A percentile compares a stretch with the other conserved stretches of the same genome.
These are phyloP conservation scores for Raphanus sativus DNA, from an alignment of 345 rosid genomes.

Conservation along the genomic window DNA sequence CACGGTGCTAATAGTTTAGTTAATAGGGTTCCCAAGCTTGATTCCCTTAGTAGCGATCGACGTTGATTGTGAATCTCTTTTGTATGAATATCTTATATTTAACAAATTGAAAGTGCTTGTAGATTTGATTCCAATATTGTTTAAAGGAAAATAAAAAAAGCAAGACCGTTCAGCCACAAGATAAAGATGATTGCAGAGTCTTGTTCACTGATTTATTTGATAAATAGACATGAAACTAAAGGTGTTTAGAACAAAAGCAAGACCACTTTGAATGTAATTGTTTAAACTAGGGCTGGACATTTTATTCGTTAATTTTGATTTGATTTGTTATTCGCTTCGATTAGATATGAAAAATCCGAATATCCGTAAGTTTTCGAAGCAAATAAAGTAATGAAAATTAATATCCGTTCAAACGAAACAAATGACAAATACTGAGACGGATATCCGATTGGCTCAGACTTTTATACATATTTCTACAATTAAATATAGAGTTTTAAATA, in stretches of 20 bases:
- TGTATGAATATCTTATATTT: constrained; percentile 35
- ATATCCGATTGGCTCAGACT: too few species aligned
- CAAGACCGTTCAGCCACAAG: constrained; percentile 40
- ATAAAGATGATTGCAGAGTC: constrained; percentile 33
- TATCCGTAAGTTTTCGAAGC: too few species aligned
- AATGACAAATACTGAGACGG: too few species aligned
- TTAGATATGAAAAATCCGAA: too few species aligned
- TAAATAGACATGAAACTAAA: constrained; percentile 30
- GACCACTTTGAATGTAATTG: constrained; percentile 32
- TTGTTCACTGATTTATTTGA: constrained; percentile 34
- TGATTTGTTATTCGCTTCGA: too few species aligned
- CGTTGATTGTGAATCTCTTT: constrained; percentile 36
- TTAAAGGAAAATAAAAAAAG: not conserved
- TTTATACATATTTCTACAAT: too few species aligned
- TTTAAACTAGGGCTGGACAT: not conserved
- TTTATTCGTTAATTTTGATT: too few species aligned
- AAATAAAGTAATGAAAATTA: too few species aligned
- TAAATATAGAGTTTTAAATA: too few species aligned
- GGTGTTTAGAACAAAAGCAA: constrained; percentile 10
- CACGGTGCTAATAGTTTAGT: not conserved
- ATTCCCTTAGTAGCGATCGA: constrained; percentile 18
- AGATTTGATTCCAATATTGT: constrained; percentile 31
- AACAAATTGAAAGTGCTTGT: constrained; percentile 13
- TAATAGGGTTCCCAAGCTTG: not conserved
- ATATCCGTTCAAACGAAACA: too few species aligned